Evolutionary conservation across 805 yeast genomes (phyloP).

Genomic region (Schwanniomyces polymorphus): DNA sequence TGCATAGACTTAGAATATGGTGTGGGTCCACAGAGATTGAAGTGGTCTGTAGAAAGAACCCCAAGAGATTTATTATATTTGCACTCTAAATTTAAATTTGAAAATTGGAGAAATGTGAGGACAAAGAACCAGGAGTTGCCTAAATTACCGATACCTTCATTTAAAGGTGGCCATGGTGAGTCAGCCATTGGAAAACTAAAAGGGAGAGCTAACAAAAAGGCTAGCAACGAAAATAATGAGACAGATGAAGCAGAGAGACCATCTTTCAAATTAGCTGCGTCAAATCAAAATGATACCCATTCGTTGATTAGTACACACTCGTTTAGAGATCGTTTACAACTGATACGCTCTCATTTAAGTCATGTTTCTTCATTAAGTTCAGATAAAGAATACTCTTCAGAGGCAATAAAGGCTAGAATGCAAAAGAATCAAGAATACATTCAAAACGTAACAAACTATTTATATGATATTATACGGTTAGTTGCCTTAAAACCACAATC

Average conservation of each 20-base stretch:
- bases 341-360: constrained; percentile 30
- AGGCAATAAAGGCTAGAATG: constrained; percentile 21
- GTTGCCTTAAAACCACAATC: constrained; percentile 78
- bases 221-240: background rate
- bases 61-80: constrained; percentile 70
- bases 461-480: constrained; percentile 57
- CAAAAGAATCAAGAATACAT: constrained; percentile 38
- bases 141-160: constrained; percentile 42
- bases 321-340: constrained; percentile 24
- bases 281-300: constrained; percentile 3
- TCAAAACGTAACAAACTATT: constrained; percentile 61
- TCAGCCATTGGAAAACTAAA: background rate
- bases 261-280: background rate
- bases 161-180: constrained; percentile 12
- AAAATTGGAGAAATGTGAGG: constrained; percentile 32
- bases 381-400: constrained; percentile 28
- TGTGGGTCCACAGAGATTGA: constrained; percentile 70
- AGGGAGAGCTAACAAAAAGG: background rate
- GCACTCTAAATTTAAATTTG: constrained; percentile 65
- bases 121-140: constrained; percentile 44
- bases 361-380: constrained; percentile 18
- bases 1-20: constrained; percentile 87
- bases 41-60: constrained; percentile 77
- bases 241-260: background rate
- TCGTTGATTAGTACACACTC: constrained; percentile 14